Evolutionary conservation across 495 filamentous ascomycete genomes (phyloP), one percentile per base, ranked within the genome.

Genomic region (Neurospora sp.): DNA sequence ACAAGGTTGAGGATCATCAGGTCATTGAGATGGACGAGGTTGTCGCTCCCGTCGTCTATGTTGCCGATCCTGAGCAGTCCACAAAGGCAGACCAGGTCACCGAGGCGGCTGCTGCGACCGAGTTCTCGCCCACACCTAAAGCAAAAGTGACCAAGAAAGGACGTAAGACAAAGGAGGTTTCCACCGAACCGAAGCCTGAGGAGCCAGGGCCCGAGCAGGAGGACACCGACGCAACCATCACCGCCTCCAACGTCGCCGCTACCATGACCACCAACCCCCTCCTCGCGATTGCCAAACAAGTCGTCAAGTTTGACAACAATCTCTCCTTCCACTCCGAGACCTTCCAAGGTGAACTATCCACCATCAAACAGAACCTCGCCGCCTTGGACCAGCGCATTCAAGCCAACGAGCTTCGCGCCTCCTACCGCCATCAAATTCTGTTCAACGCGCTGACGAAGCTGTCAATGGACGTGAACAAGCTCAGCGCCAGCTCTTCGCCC

Each of bases 391-490:
- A 39, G 31, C 72, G 69, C 8, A 53, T 73, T 10, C 68, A 74
- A 5, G 14, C 41, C 6, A 70, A 77, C 16, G 74, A 73, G 39
- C 46, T 65, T 5, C 72, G 78, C 3, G 73, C 74, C 12, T 39
- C 71, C 0, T 7, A 71, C 40, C 76, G 78, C 1, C 77, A 78
- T 22, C 41, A 73, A 1, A 75, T 80, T 1, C 22, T 79, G 8
- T 80, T 80, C 39, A 72, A 71, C 37, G 69, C 73, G 31, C 31
- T 80, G 6, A 71, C 73, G 69, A 76, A 74, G 59, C 20, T 80
- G 0, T 71, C 73, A 0, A 53, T 16, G 12, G 77, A 78, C 11
- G 27, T 79, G 1, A 46, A 61, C 48, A 38, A 35, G 39, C 35
- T 48, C 72, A 71, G 37, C 0, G 18, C 42, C 42, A 46, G 18